Base-by-base conservation (phyloP, 768 basidiomycete species). In the Chalciporus chontae region DNA sequence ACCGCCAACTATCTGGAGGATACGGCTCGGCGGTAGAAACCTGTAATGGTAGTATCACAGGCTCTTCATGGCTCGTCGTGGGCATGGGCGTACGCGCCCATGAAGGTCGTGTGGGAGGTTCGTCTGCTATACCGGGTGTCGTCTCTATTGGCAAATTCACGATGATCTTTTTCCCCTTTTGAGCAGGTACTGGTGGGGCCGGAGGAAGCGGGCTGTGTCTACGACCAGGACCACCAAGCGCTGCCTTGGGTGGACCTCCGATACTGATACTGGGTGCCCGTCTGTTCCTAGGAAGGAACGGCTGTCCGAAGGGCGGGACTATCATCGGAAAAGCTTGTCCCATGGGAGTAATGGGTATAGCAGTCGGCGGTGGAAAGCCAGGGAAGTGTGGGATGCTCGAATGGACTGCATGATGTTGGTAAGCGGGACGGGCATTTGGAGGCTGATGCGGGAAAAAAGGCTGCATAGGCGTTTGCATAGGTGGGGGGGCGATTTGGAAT, bases 241-340 rank as follows among this genome's bases (percentile, higher is more conserved):
- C 77, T 1, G 90, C 90, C 65, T 92, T 93, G 8, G 90, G 90
- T n/a, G 90, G 90, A 7, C 90, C 90, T 11, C 90, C 90, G 37
- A 87, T 80, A 63, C 84, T 88, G 39, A 85, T 54, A 54, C 78
- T 79, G 14, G 76, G 77, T 49, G 87, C 79, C 38, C 87, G 76
- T 64, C 85, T 76, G 61, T 75, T 85, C 48, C 85, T 71, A 24
- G 77, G 79, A 7, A 78, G 76, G 56, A 81, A 84, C 3, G 78
- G 81, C 48, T 76, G 76, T 14, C 65, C 66, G 36, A 65, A 73
- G 21, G 66, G 74, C 52, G 71, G 73, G 1, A 76, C 58, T 60
- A 78, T 71, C 53, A 84, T 70, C 2, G 84, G 71, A 63, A 85
- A 80, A 56, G 75, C 77, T 51, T 76, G 71, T n/a, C 70, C 67